These are phyloP conservation scores for Acephala macrosclerotiorum DNA, from an alignment of 2,329 filamentous ascomycete species.

Conservation along the genomic window DNA sequence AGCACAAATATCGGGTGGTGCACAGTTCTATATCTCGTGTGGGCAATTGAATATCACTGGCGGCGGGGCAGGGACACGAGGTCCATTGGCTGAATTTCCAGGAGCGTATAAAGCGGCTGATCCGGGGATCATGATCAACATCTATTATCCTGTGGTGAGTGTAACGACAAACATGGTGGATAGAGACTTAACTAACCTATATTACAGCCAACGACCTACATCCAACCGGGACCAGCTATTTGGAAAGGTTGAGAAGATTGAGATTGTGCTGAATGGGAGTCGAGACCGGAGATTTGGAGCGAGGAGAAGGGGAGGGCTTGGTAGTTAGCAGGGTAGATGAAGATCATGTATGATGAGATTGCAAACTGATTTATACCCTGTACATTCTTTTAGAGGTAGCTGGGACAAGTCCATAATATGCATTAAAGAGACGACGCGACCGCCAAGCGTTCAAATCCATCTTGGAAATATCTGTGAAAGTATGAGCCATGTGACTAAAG, in stretches of 20 bases:
- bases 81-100: slow-evolving; percentile 46
- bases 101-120: slow-evolving; percentile 47
- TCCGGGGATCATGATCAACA: slow-evolving; percentile 45
- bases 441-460: not conserved
- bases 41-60: slow-evolving; percentile 52
- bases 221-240: slow-evolving; percentile 36
- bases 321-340: not conserved
- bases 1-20: slow-evolving; percentile 29
- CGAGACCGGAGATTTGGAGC: not conserved
- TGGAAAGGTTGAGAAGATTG: slow-evolving; percentile 30
- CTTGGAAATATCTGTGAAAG: not conserved
- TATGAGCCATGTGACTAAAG: not conserved
- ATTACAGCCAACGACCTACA: slow-evolving; percentile 36
- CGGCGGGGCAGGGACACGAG: slow-evolving; percentile 48
- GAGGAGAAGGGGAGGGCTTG: too few relatives aligned
- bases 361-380: not conserved
- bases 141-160: slow-evolving; percentile 46
- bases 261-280: not conserved
- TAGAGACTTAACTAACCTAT: not conserved
- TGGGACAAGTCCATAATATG: not conserved
- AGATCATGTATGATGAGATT: not conserved
- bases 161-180: not conserved
- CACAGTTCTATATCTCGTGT: slow-evolving; percentile 46
- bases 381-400: not conserved
- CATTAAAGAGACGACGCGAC: not conserved